Evolutionary conservation across 208 protist genomes (phyloP), one percentile per base, ranked within the genome.

Genomic region (Leishmania arabica): DNA sequence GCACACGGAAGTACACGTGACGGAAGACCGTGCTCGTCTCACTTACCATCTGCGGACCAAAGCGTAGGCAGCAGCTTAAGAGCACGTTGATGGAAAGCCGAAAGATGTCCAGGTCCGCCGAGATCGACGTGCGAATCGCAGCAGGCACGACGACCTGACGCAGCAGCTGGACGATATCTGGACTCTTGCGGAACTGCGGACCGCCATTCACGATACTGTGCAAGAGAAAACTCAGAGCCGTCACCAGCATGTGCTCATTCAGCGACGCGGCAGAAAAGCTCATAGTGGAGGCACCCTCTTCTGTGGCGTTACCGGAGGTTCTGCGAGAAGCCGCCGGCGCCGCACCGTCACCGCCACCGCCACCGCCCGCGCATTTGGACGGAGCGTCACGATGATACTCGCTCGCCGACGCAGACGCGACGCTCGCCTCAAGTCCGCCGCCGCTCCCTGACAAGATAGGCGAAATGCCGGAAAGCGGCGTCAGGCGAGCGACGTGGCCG

Each of bases 11-110:
- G 62, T 98, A 96, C 0, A 99, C 93, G 80, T 98, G 94, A 19
- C 88, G 90, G 82, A 99, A 99, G 75, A 99, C 93, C 31, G 97
- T 95, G 49, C 93, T 94, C 27, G 96, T 96, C 87, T 99, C 97
- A 62, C 89, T 91, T 53, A 99, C 98, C 62, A 99, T 89, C 72
- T 96, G 84, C 5, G 87, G 89, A 65, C 97, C 97, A 81, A 99
- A 99, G 56, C 89, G 80, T 37, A 93, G 83, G 45, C 98, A 91
- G 65, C 98, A 89, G 19, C 88, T 87, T 6, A 97, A 64, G 51
- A 99, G 98, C 24, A 99, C 84, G 53, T 94, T 92, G 37, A 99
- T 80, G 24, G 96, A 95, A 6, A 99, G 86, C 11, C 95, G 90
- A 75, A 99, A 99, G 0, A 99, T 89, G 75, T 92, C 88, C n/a